These are phyloP conservation scores for Tulasnella sp. DNA, from an alignment of 768 basidiomycete species.

Conservation along the genomic window DNA sequence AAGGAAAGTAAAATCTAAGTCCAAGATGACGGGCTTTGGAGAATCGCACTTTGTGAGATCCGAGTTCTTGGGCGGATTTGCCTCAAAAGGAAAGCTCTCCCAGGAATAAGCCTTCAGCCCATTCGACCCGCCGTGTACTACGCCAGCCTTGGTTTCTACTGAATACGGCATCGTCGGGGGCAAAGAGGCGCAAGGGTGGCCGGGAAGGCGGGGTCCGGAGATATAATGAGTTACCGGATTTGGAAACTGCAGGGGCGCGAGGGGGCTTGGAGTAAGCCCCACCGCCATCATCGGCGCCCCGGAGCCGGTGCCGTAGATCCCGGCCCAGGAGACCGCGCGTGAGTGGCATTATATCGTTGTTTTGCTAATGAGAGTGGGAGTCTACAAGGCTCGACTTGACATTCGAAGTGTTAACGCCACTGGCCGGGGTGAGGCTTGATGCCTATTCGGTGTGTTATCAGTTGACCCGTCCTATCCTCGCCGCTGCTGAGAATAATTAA, in stretches of 20 bases:
- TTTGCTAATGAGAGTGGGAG: constrained; percentile 14
- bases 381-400: not conserved
- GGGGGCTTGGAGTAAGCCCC: not conserved
- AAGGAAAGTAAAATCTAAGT: too few relatives aligned
- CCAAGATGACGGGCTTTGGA: not conserved
- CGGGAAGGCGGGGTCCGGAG: not conserved
- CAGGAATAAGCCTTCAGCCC: not conserved
- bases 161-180: not conserved
- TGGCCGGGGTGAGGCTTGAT: not conserved
- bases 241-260: not conserved
- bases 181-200: not conserved
- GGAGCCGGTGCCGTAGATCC: not conserved
- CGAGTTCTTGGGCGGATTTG: not conserved
- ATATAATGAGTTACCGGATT: not conserved
- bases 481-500: not conserved
- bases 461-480: not conserved
- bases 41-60: not conserved
- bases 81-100: not conserved
- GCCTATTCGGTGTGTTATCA: not conserved
- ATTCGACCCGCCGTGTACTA: not conserved
- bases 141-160: not conserved
- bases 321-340: not conserved
- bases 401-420: not conserved
- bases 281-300: not conserved
- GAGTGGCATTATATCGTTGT: not conserved